Conservation (phyloP, 2,329 filamentous ascomycete species). For the Capronia americana region DNA sequence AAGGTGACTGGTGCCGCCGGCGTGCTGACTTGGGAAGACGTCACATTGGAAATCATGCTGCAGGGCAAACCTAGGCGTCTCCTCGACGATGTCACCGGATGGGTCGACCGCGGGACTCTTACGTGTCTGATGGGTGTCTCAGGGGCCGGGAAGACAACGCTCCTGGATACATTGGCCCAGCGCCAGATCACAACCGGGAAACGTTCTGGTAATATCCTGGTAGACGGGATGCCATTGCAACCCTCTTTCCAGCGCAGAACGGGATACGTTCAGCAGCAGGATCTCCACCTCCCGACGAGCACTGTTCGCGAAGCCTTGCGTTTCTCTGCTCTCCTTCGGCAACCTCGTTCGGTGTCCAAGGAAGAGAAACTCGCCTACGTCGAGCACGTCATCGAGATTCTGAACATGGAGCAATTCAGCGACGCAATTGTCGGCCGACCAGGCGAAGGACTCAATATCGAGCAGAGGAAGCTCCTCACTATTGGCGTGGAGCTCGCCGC, state of each 20-base stretch:
- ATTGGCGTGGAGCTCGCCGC: conserved; percentile 93
- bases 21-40: conserved; percentile 60
- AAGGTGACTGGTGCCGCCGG: conserved; percentile 40
- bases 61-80: conserved; percentile 59
- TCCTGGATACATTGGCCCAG: conserved; percentile 64
- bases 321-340: conserved; percentile 83
- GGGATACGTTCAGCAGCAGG: conserved; percentile 72
- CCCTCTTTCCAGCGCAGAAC: conserved; percentile 68
- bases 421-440: conserved; percentile 87
- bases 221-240: conserved; percentile 64
- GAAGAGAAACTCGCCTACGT: conserved; percentile 84
- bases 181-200: conserved; percentile 70
- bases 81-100: conserved; percentile 61
- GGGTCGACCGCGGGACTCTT: conserved; percentile 62
- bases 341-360: conserved; percentile 72
- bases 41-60: conserved; percentile 61
- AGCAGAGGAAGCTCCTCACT: conserved; percentile 75
- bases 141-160: conserved; percentile 66
- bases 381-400: conserved; percentile 82
- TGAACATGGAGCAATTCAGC: conserved; percentile 87
- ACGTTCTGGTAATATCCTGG: conserved; percentile 69
- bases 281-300: conserved; percentile 68
- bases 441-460: conserved; percentile 72
- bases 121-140: conserved; percentile 67
- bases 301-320: conserved; percentile 74